Conservation (phyloP, 2,329 filamentous ascomycete species). For the Tricladium varicosporioides region DNA sequence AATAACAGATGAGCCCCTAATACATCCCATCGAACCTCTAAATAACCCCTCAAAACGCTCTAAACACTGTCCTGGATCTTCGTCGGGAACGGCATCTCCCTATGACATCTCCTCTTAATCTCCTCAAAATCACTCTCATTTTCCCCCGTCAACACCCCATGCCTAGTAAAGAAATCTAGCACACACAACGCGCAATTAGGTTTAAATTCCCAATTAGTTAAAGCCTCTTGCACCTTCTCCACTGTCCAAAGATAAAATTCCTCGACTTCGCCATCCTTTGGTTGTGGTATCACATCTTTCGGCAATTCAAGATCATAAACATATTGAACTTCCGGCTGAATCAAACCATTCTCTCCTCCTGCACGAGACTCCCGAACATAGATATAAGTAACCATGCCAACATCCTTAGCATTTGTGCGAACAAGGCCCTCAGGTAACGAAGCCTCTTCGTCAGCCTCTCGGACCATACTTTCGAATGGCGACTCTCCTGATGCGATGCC, state of each 20-base stretch:
- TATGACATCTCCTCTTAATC: slow-evolving; percentile 73
- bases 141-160: slow-evolving; percentile 73
- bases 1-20: too few species aligned
- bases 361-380: slow-evolving; percentile 73
- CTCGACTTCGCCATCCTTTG: slow-evolving; percentile 87
- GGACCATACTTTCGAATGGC: slow-evolving; percentile 77
- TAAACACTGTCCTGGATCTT: background rate
- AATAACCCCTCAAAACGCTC: too few species aligned
- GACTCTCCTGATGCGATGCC: slow-evolving; percentile 78
- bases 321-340: slow-evolving; percentile 91
- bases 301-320: slow-evolving; percentile 84
- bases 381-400: slow-evolving; percentile 79
- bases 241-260: slow-evolving; percentile 76
- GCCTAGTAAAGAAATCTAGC: slow-evolving; percentile 86
- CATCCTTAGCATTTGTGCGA: slow-evolving; percentile 53
- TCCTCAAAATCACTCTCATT: slow-evolving; percentile 78
- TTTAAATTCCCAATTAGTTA: slow-evolving; percentile 79
- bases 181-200: slow-evolving; percentile 84
- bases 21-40: too few species aligned
- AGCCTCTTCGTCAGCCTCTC: slow-evolving; percentile 89
- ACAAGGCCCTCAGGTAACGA: slow-evolving; percentile 71
- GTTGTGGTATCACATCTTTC: slow-evolving; percentile 64
- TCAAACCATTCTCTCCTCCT: slow-evolving; percentile 75
- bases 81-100: slow-evolving; percentile 76
- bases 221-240: slow-evolving; percentile 68